Evolutionary conservation across 345 rosid genomes (phyloP), one percentile per base, ranked within the genome.

Genomic region (Heritiera littoralis): DNA sequence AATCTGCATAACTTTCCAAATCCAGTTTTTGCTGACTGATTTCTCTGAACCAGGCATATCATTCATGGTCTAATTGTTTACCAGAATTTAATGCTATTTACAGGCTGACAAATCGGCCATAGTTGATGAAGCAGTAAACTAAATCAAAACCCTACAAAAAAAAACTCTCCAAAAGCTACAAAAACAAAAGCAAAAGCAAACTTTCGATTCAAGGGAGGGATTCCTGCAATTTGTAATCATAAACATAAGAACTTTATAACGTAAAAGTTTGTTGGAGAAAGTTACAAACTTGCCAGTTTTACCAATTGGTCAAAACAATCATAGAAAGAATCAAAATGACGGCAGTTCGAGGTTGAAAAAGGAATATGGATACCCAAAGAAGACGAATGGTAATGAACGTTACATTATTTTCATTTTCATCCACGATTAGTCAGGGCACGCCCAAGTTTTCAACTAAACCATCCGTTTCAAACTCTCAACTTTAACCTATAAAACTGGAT

Each of bases 41-140:
- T 30, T 28, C 1, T 30, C 17, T 60, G 38, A 59, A 60, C 38
- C 38, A 23, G 38, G 66, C 4, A 23, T 6, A 63, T 63, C 8
- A 32, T 32, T 63, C 43, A 63, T 12, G 66, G 17, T 28, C 17
- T 11, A 28, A 30, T 30, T 28, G 12, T 30, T 60, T 23, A 13
- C 3, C 5, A 1, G 28, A 7, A 38, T 15, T 66, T 43, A 9
- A n/a, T 48, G 38, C 2, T 35, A 0, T 35, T 0, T 51, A n/a
- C 82, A 89, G 90, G 92, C 85, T 9, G 92, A 87, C 84, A 89
- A 89, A 77, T 85, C 90, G 48, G 81, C 87, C 80, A 76, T 89
- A 43, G 92, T 87, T 3, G 89, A 89, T 77, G 92, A 89, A 79
- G 92, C 92, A 60, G 84, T 84, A 51, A 87, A 59, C 48, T 83